A percentile compares a stretch with the other conserved stretches of the same genome.
Conservation (phyloP, 164 flowering plant genomes). For the Warburgia ugandensis region DNA sequence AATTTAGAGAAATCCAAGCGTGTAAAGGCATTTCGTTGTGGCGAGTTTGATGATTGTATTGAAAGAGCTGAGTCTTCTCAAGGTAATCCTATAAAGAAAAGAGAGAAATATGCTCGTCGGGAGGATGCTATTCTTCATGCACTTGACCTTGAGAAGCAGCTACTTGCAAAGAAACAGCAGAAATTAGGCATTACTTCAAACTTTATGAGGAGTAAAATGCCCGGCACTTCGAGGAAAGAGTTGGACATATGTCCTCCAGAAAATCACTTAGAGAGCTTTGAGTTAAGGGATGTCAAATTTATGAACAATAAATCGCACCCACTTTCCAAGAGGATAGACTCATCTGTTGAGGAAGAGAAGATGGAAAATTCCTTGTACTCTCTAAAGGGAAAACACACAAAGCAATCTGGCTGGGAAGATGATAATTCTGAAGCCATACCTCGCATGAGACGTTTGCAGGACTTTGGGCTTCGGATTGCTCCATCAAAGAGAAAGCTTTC, state of each 20-base stretch:
- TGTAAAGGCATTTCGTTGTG: conserved; percentile 96
- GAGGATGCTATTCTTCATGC: conserved; percentile 99
- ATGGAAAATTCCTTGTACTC: conserved; percentile 14
- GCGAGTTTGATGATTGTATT: conserved; percentile 94
- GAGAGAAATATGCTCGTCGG: conserved; percentile 95
- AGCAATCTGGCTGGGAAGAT: conserved; percentile 33
- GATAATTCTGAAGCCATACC: conserved; percentile 41
- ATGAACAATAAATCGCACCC: conserved; percentile 26
- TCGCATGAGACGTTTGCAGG: conserved; percentile 75
- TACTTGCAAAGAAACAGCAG: conserved; percentile 46
- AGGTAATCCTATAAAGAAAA: conserved; percentile 76
- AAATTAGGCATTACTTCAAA: conserved; percentile 32
- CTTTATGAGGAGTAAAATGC: conserved; percentile 21
- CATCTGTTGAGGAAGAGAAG: conserved; percentile 25
- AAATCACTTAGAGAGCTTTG: conserved; percentile 18
- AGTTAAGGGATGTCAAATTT: conserved; percentile 20
- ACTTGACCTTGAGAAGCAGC: conserved; percentile 84
- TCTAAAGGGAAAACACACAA: conserved; percentile 26
- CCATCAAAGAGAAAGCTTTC: conserved; percentile 33
- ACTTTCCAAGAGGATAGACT: conserved; percentile 18
- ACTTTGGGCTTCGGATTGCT: conserved; percentile 55
- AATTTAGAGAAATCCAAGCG: conserved; percentile 96
- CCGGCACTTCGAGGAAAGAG: conserved; percentile 27
- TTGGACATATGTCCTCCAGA: conserved; percentile 23
- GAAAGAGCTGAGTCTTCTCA: conserved; percentile 75